Percentiles rank a stretch among this genome's conserved stretches.
phyloP scores from a whole-genome alignment of 257 asterid species.

The Scutellaria galericulata region DNA sequence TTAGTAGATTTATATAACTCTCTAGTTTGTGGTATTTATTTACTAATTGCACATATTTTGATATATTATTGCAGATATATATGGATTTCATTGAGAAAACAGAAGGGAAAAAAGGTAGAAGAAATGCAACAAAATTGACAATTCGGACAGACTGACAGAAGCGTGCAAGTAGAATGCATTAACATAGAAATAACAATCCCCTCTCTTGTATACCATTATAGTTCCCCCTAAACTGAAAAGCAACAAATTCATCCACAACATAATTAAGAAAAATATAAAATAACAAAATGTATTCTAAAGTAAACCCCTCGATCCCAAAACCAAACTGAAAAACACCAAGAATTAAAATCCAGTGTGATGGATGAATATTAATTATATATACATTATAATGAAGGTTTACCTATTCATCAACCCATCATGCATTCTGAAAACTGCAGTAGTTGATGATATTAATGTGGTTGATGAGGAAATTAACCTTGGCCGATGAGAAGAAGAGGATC shows the following conservation, averaged over 20 bases:
- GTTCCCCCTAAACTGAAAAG: constrained; percentile 33
- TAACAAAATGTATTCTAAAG: constrained; percentile 3
- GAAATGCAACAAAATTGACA: neutral
- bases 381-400: constrained; percentile 24
- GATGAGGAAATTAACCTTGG: constrained; percentile 36
- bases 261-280: neutral
- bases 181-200: constrained; percentile 33
- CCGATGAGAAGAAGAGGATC: constrained; percentile 62
- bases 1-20: too few relatives aligned
- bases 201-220: constrained; percentile 64
- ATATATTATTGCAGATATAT: too few relatives aligned
- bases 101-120: too few relatives aligned
- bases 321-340: constrained; percentile 34
- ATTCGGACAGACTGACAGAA: neutral
- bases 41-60: too few relatives aligned
- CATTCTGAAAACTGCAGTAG: too few relatives aligned
- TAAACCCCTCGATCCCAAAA: constrained; percentile 37
- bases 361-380: constrained; percentile 23
- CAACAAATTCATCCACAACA: constrained; percentile 3
- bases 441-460: constrained; percentile 34
- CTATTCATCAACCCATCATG: constrained; percentile 28
- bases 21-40: too few relatives aligned
- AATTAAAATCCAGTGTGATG: constrained; percentile 30
- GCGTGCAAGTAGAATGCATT: constrained; percentile 11
- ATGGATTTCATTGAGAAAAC: too few relatives aligned